Evolutionary conservation across 169 alveolate species (phyloP), one percentile per base, ranked within the genome.

Genomic region (Eimeria necatrix): DNA sequence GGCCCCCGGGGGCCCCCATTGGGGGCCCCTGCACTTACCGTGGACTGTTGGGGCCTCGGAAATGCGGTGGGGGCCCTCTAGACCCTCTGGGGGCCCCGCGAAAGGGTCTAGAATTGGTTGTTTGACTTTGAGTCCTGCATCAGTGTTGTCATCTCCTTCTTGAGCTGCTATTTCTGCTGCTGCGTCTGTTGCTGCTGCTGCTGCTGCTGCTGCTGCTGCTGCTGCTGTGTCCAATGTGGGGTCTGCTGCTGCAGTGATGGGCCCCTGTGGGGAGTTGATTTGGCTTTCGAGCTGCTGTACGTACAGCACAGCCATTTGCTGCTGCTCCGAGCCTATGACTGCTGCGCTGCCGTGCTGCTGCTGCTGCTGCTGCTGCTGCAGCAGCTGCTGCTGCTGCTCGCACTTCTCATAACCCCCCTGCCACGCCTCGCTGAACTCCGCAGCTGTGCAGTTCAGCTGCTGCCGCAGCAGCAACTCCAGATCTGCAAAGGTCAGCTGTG

Each of bases 301-400:
- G 84, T 32, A 73, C 6, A 73, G 52, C 46, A 73, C 56, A 73
- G 49, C 48, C 76, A 5, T 20, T 20, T 64, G 76, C 76, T 64
- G 76, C 26, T 64, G 41, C 26, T 20, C 76, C 76, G 26, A 10
- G 9, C 76, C 76, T 10, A 64, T 24, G 26, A 9, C 41, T 5
- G 32, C 76, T 24, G 9, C n/a, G 46, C 53, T 51, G 4, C 14
- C 46, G 18, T 5, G 48, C n/a, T 20, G 84, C 84, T 32, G 49
- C 56, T 24, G 84, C 84, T 6, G 84, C 84, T 73, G 84, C 84
- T 32, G 56, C 53, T 24, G 56, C 84, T 73, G 56, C 78, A n/a
- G 20, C 78, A 16, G 26, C 20, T 12, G 78, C 78, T n/a, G 6
- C 56, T 26, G 10, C 84, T 32, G 84, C 52, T 26, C 84, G 56